Base-by-base conservation (phyloP, 163 green algal genomes). In the Chlamydomonas reinhardtii region DNA sequence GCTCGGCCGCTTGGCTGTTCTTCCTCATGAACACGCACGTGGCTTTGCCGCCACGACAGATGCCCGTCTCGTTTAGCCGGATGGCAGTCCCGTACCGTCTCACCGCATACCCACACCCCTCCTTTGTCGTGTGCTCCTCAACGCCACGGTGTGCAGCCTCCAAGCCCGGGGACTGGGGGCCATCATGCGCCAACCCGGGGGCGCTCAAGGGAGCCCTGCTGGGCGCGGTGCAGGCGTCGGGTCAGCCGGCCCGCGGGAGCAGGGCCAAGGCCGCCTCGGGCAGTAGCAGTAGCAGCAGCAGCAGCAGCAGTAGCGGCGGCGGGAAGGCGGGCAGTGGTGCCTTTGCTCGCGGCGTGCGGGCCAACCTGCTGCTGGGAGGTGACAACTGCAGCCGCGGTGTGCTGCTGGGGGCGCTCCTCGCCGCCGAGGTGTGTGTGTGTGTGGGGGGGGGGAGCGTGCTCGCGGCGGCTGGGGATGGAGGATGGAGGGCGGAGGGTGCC, bases 381-480 rank as follows among this genome's bases (percentile, higher is more conserved):
- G 90, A 93, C 81, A 93, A 93, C 85, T 88, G 74, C 81, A 85
- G 71, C 39, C 75, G 90, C 24, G 56, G 34, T 15, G 35, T 91
- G 20, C 86, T 88, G 54, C 48, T 89, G 43, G 88, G 90, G 20
- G 90, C 90, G 59, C 85, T 93, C 81, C 74, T 89, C 68, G 90
- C 84, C 0, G 90, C 90, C 16, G 72, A 84, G 66, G 78, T 77
- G 78, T 11, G 66, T 52, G 17, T 48, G 39, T 5, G 39, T 14
- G 5, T 48, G 8, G 8, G 39, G 39, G 39, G 39, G 34, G 22
- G 34, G 14, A 52, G 39, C 39, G 39, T 5, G 39, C 8, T 48
- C n/a, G n/a, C n/a, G n/a, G n/a, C n/a, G n/a, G n/a, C n/a, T n/a
- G n/a, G n/a, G n/a, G n/a, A n/a, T n/a, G n/a, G n/a, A n/a, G n/a